Base-by-base conservation (phyloP, 164 flowering plant genomes). In the Nymphaea thermarum region DNA sequence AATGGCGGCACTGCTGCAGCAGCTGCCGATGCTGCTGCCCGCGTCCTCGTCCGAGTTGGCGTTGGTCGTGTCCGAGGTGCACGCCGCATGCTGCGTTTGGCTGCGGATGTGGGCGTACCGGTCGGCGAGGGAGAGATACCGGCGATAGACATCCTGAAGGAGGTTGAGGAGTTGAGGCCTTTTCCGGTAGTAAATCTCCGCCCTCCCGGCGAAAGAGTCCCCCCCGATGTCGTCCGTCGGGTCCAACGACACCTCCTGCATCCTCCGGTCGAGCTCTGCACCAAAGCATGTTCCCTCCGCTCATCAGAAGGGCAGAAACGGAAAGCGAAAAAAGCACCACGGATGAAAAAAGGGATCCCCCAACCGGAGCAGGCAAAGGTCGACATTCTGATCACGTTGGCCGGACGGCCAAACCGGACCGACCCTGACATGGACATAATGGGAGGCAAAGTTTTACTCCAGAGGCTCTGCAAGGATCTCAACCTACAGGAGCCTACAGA, bases 151-250 rank as follows among this genome's bases (percentile, higher is more conserved):
- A 67, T 90, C 90, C 43, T 84, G 84, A 45, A 87, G 86, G 12
- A 90, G 82, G n/a, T 77, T 66, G 3, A 88, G 73, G 4, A 90
- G 84, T 72, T 82, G 89, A 67, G 96, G 96, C 43, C 96, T 87
- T 62, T 81, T 83, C 16, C 73, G 78, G 81, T 88, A 90, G 72
- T 86, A 90, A n/a, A 80, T 79, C 43, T 90, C 88, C n/a, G 96
- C 96, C 0, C 91, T 80, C 44, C 83, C 79, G 0, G 87, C 91
- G 45, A 90, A 88, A 8, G 85, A 77, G 74, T 90, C 86, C 0
- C 67, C 41, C 7, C 68, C 62, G 44, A 43, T 75, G 44, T 80
- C 83, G 44, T 79, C 83, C 0, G 67, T 64, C 2, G 63, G 57
- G 68, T 62, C 66, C 5, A 60, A 14, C 4, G 76, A 68, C n/a